phyloP scores from a whole-genome alignment of 495 filamentous ascomycete genomes.

The Parathielavia appendiculata region DNA sequence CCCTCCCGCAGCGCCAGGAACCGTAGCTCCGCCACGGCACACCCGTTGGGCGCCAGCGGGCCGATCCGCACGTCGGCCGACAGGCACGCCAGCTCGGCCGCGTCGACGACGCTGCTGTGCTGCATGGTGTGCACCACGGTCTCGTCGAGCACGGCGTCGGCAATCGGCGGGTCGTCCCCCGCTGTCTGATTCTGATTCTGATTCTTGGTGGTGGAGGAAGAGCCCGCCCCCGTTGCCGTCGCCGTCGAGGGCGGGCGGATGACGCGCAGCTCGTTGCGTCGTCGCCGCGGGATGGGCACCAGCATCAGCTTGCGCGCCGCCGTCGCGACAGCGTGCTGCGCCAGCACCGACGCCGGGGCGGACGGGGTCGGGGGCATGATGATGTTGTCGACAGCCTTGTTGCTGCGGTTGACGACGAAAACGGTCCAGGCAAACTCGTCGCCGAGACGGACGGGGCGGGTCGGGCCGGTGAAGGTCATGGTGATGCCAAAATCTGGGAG shows the following conservation, averaged over 20 bases:
- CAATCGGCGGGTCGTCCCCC: constrained; percentile 40
- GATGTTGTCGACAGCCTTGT: not conserved
- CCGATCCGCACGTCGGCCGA: constrained; percentile 81
- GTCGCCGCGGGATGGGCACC: constrained; percentile 71
- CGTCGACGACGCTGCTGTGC: constrained; percentile 63
- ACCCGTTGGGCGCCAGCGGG: constrained; percentile 69
- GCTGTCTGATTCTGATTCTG: not conserved
- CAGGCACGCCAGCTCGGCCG: constrained; percentile 70
- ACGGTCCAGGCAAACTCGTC: constrained; percentile 80
- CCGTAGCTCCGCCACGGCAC: constrained; percentile 71
- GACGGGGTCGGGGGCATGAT: not conserved
- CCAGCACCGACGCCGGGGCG: not conserved
- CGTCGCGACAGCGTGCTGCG: constrained; percentile 12
- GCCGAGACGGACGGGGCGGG: constrained; percentile 52
- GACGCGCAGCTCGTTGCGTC: constrained; percentile 59
- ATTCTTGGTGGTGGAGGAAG: too few relatives aligned
- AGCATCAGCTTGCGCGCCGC: constrained; percentile 68
- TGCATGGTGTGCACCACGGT: constrained; percentile 80
- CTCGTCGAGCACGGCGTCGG: constrained; percentile 80
- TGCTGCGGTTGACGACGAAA: constrained; percentile 79
- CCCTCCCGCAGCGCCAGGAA: constrained; percentile 74
- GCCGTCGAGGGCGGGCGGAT: constrained; percentile 49
- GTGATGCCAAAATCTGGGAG: constrained; percentile 63
- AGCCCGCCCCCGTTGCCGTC: constrained; percentile 6
- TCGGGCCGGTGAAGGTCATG: constrained; percentile 63